Percentiles rank a stretch among this genome's conserved stretches.
phyloP scores from a whole-genome alignment of 208 protist species.

The Entamoeba invadens region DNA sequence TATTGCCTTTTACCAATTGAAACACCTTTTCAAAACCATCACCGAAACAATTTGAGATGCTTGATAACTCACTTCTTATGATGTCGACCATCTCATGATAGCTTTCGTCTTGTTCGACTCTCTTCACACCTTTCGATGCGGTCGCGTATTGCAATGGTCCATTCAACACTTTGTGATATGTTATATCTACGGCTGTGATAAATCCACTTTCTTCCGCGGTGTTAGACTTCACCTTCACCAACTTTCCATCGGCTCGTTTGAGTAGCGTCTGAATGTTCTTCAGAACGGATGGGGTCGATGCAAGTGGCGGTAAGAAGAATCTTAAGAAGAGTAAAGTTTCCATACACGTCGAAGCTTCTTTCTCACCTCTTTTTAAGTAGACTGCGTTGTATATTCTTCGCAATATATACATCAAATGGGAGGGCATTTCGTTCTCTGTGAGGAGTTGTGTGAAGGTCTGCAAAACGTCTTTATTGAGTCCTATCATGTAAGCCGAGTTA shows the following conservation, averaged over 20 bases:
- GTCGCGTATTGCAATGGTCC: not conserved
- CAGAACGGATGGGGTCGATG: not conserved
- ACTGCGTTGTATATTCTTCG: not conserved
- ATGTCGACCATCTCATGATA: not conserved
- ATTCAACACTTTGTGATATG: not conserved
- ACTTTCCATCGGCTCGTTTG: not conserved
- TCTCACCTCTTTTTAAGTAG: not conserved
- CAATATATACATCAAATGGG: not conserved
- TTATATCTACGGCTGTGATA: not conserved
- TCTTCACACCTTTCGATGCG: not conserved
- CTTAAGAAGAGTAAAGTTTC: not conserved
- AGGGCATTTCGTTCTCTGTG: not conserved
- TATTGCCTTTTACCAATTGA: not conserved
- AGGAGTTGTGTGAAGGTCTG: not conserved
- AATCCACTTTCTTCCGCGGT: not conserved
- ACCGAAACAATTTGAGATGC: not conserved
- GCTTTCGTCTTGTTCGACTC: not conserved
- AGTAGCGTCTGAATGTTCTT: not conserved
- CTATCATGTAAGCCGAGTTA: not conserved
- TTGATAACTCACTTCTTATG: not conserved
- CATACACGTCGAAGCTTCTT: not conserved
- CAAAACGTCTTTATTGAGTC: not conserved
- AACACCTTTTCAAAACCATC: not conserved
- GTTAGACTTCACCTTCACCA: not conserved
- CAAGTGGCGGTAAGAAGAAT: not conserved